Percentiles rank a stretch among this genome's conserved stretches.
phyloP scores from a whole-genome alignment of 306 rosid genomes.

The Aeschynomene evenia region DNA sequence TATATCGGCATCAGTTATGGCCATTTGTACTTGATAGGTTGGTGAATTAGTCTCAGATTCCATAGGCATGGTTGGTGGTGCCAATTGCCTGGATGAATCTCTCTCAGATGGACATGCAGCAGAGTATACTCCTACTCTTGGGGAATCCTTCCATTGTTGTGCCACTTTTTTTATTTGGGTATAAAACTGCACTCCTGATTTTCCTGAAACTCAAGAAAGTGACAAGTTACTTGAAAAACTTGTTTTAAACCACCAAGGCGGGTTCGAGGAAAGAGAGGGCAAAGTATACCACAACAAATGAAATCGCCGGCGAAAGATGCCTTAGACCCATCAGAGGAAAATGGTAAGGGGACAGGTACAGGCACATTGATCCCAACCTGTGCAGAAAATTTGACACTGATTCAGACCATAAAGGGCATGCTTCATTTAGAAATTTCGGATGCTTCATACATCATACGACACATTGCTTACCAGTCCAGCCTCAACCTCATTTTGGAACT shows the following conservation, averaged over 20 bases:
- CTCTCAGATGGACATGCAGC: conserved; percentile 42
- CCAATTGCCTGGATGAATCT: conserved; percentile 43
- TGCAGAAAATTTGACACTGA: conserved; percentile 13
- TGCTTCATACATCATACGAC: conserved; percentile 11
- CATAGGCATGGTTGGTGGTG: conserved; percentile 33
- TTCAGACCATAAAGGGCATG: not conserved
- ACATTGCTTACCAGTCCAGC: conserved; percentile 47
- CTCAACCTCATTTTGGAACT: conserved; percentile 62
- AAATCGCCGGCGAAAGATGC: conserved; percentile 47
- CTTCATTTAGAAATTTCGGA: conserved; percentile 3
- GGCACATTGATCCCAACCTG: conserved; percentile 76
- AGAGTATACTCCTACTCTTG: conserved; percentile 30
- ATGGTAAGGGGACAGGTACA: conserved; percentile 51
- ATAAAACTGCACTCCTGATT: conserved; percentile 60
- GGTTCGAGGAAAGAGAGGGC: conserved; percentile 1
- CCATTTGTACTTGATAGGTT: conserved; percentile 24
- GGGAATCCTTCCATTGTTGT: conserved; percentile 62
- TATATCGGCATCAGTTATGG: conserved; percentile 38
- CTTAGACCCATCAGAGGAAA: conserved; percentile 50
- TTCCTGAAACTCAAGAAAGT: conserved; percentile 44
- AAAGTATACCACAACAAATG: conserved; percentile 38
- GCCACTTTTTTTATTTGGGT: conserved; percentile 66
- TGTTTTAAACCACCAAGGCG: not conserved
- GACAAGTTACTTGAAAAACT: conserved; percentile 11
- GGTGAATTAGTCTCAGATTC: conserved; percentile 53